Evolutionary conservation across 805 yeast genomes (phyloP), one percentile per base, ranked within the genome.

Genomic region (Alloascoidea hylecoeti): DNA sequence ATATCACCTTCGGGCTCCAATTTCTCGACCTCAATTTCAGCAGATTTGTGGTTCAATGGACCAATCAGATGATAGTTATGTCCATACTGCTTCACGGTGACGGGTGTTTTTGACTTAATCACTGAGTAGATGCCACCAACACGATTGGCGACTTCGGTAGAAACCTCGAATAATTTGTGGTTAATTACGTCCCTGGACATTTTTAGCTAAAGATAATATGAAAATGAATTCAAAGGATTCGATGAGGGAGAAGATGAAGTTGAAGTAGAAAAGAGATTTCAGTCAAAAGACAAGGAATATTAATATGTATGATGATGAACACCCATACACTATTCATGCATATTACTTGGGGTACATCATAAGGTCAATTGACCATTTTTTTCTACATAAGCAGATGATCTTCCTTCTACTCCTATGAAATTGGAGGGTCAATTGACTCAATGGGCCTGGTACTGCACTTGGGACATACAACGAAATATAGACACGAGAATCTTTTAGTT

Each of bases 111-210:
- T 6, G 96, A 84, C 57, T 92, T 92, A 52, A 89, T 70, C 38
- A 89, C 98, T 4, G 97, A 88, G 63, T 89, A 89, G 56, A 89
- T 89, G 28, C 98, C 98, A 37, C 98, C 98, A 16, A 89, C 97
- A 50, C 94, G 70, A 64, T 92, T 88, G 50, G 97, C 97, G 38
- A 89, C 96, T 57, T 89, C 98, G 2, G 98, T 89, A 44, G 97
- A 95, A 35, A 84, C 80, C 63, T 89, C 98, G 52, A 89, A 86
- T 37, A 92, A 69, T 39, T 88, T 65, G 55, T 85, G 96, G 56
- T 83, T 78, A 50, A 79, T 74, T 44, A 89, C 77, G 64, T 85
- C 95, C 61, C 97, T 73, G 18, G 80, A 63, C 85, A 80, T 79
- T n/a, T 35, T 35, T 13, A 17, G 12, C 4, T 16, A 15, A 2